These are phyloP conservation scores for Lojkania enalia DNA, from an alignment of 2,329 filamentous ascomycete species.

Conservation along the genomic window DNA sequence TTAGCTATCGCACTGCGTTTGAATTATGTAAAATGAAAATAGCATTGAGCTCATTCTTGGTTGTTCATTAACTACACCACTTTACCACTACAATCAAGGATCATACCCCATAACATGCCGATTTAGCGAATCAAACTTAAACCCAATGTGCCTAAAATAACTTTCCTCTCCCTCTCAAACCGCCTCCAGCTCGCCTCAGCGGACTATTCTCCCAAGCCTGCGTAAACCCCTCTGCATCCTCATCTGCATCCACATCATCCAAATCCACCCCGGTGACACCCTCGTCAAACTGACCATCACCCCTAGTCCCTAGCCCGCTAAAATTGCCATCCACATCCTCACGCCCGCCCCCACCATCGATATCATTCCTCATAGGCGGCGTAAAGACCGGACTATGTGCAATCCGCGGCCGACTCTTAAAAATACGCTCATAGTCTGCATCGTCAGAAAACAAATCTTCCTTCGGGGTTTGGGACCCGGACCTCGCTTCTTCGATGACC, in stretches of 20 bases:
- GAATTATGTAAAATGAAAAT: too few relatives aligned
- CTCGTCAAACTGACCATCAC: constrained; percentile 20
- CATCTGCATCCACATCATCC: constrained; percentile 33
- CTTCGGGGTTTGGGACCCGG: constrained; percentile 54
- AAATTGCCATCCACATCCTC: not conserved
- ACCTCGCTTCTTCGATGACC: constrained; percentile 24
- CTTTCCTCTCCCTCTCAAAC: constrained; percentile 7
- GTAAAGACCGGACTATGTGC: constrained; percentile 68
- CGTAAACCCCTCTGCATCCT: constrained; percentile 28
- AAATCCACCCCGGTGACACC: constrained; percentile 38
- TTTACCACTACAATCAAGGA: too few relatives aligned
- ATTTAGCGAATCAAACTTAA: too few relatives aligned
- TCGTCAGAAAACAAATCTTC: constrained; percentile 73
- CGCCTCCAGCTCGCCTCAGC: constrained; percentile 23
- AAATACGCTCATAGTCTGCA: constrained; percentile 78
- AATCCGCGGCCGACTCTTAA: constrained; percentile 81
- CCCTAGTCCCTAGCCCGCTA: not conserved
- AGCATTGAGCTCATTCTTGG: too few relatives aligned
- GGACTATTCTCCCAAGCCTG: constrained; percentile 38
- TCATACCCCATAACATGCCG: too few relatives aligned
- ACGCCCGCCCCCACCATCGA: constrained; percentile 12
- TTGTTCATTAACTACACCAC: too few relatives aligned
- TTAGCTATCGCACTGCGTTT: too few relatives aligned
- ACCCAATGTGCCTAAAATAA: too few relatives aligned
- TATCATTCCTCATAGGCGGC: constrained; percentile 16